phyloP scores from a whole-genome alignment of 2,329 filamentous ascomycete genomes.

The Seiridium unicorne region DNA sequence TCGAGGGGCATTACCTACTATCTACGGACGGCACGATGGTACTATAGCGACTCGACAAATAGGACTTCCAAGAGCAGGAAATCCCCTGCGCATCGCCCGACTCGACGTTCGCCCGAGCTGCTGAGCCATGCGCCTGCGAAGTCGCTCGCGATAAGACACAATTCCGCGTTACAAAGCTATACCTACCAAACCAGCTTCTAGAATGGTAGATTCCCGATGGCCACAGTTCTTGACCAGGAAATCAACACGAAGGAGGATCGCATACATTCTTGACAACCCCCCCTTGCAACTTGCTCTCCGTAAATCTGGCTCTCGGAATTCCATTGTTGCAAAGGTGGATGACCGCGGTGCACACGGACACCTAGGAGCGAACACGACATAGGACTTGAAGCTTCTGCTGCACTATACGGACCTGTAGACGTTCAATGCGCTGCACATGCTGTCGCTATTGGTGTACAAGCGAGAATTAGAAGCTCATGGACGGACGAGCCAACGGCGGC shows the following conservation, averaged over 20 bases:
- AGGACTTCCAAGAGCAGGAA: not conserved
- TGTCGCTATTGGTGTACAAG: constrained; percentile 29
- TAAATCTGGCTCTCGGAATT: constrained; percentile 14
- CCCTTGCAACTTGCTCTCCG: not conserved
- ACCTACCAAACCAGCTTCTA: not conserved
- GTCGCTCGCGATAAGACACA: not conserved
- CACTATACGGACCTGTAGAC: constrained; percentile 18
- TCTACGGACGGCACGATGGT: not conserved
- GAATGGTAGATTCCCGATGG: constrained; percentile 6
- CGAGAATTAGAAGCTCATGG: constrained; percentile 46
- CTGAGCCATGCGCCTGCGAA: not conserved
- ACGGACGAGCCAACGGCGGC: constrained; percentile 37
- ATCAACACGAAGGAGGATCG: not conserved
- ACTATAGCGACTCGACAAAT: not conserved
- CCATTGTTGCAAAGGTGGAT: constrained; percentile 21
- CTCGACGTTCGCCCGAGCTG: not conserved
- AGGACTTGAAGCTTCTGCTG: constrained; percentile 3
- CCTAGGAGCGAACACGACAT: constrained; percentile 14
- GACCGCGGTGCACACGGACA: constrained; percentile 15
- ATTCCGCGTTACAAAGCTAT: not conserved
- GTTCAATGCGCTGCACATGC: constrained; percentile 22
- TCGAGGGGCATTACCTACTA: not conserved
- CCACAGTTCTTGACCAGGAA: constrained; percentile 2
- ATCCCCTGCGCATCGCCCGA: not conserved
- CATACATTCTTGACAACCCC: not conserved